Base-by-base conservation (phyloP, 768 basidiomycete genomes). In the Vararia minispora region DNA sequence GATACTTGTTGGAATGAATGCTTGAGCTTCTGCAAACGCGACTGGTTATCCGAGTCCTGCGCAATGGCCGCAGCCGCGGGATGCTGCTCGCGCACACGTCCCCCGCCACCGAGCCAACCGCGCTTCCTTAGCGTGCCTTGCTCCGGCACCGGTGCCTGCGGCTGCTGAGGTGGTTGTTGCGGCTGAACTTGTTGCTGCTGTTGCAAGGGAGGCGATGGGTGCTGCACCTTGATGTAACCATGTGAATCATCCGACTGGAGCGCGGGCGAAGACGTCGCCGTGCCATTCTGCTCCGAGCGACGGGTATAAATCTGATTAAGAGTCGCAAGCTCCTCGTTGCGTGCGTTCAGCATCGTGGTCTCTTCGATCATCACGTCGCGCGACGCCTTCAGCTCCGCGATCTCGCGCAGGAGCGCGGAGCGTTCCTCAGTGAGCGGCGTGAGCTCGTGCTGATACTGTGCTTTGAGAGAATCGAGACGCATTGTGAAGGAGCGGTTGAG, bases 281-380 rank as follows among this genome's bases (percentile, higher is more conserved):
- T 44, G 20, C 44, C 36, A n/a, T n/a, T n/a, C n/a, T n/a, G n/a
- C 35, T 95, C 92, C 52, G 86, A 71, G 43, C 86, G 80, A 25
- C 86, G 77, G 8, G 76, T 62, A 45, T 92, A 86, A 23, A 88
- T 82, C 4, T 80, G 71, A 47, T 84, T 85, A 30, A 97, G 72
- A 56, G 90, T 84, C 1, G 85, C 83, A 5, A 99, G 69, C 55
- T 92, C 87, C 51, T 92, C 90, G 60, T 98, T 98, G 33, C 90
- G 77, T 5, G 79, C 79, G 54, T 88, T 89, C 35, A 99, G 71
- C 16, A 80, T 79, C 0, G 89, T 82, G 1, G 90, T 86, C 62
- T 99, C 95, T 52, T 94, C 92, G 28, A 92, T 62, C 59, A 85
- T 83, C 28, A 80, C 72, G 47, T 95, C 90, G 23, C 88, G 76